Evolutionary conservation across 257 asterid species (phyloP), one percentile per base, ranked within the genome.

Genomic region (Echium plantagineum): DNA sequence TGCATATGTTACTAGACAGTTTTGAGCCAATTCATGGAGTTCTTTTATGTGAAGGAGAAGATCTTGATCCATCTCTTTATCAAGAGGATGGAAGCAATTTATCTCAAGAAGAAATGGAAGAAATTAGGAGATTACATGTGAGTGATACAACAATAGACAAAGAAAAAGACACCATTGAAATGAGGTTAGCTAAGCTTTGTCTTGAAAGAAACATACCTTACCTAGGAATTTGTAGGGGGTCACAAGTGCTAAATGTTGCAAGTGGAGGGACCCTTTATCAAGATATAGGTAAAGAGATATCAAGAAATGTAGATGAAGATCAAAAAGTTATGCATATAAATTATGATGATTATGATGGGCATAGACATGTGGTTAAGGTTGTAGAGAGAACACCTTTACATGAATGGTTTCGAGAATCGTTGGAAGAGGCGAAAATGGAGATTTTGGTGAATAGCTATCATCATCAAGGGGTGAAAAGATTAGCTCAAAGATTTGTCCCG

Each of bases 231-330:
- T 89, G 97, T 80, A 65, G 97, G 30, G 97, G 97, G 1, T 86
- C 95, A 4, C 97, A 89, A 61, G 83, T 89, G 57, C 79, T 89
- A 0, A 89, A 89, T 52, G 97, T 89, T 21, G 97, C 97, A 1
- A 82, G 85, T 64, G 97, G 95, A 18, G 97, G 97, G 18, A 82
- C 91, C 28, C 89, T 89, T 48, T 86, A 83, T 66, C 94, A 78
- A 28, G 97, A 89, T 57, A 64, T 89, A 3, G 94, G 80, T 1
- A 80, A 77, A 65, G 94, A 89, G 30, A 21, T 85, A 5, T 46
- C 77, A 0, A 72, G 22, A 24, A 70, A 70, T 4, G n/a, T 69
- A 21, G 59, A 68, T 28, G 64, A 68, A 2, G 72, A 63, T 19
- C 63, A 56, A 22, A 69, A 60, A 57, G 83, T 77, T 15, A 69